phyloP scores from a whole-genome alignment of 1,139 yeast species.

The Zhuliangozyma blackwelliae region DNA sequence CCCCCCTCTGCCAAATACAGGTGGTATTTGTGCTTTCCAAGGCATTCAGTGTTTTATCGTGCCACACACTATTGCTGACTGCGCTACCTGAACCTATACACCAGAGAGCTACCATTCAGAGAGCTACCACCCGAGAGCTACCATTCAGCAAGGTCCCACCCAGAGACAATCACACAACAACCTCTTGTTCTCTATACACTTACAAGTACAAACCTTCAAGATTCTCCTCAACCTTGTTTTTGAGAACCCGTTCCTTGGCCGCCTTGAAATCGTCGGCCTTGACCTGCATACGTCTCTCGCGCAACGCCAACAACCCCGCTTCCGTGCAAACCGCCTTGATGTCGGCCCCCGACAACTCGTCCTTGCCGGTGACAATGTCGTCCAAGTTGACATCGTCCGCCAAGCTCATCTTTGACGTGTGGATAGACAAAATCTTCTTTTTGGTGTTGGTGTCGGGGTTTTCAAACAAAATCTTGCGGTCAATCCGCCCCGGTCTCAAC shows the following conservation, averaged over 20 bases:
- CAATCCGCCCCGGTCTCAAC: conserved; percentile 98
- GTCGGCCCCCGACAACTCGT: conserved; percentile 96
- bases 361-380: conserved; percentile 85
- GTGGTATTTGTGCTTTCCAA: no score
- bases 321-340: conserved; percentile 98
- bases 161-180: background rate
- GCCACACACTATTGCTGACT: no score
- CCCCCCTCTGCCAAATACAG: no score
- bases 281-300: conserved; percentile 98
- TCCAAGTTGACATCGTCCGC: conserved; percentile 86
- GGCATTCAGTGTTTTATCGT: no score
- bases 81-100: no score
- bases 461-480: conserved; percentile 93
- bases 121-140: no score
- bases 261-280: conserved; percentile 90
- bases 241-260: conserved; percentile 95
- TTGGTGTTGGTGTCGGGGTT: conserved; percentile 92
- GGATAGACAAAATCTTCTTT: conserved; percentile 88
- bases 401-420: conserved; percentile 91
- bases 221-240: conserved; percentile 96
- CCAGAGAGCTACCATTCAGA: no score
- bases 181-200: background rate
- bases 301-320: conserved; percentile 91
- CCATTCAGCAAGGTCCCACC: no score
- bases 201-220: conserved; percentile 89